These are phyloP conservation scores for Candolleomyces efflorescens DNA, from an alignment of 768 basidiomycete genomes.

Conservation along the genomic window DNA sequence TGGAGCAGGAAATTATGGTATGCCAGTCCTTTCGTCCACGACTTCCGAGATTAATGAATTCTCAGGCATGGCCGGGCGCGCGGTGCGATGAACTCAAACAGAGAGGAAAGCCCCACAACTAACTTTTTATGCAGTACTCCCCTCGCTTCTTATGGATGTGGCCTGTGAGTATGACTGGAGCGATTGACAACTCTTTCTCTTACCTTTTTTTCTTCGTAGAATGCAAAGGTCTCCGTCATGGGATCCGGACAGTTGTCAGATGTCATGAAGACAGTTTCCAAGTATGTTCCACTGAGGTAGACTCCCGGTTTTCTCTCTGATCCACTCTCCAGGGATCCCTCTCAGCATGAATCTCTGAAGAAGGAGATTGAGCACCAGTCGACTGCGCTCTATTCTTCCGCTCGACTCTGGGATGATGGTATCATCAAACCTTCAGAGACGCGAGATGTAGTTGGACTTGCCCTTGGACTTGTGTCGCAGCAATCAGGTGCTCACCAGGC, in stretches of 20 bases:
- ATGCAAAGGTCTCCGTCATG: slow-evolving; percentile 94
- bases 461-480: slow-evolving; percentile 73
- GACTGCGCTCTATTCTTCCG: slow-evolving; percentile 82
- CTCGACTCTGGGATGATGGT: slow-evolving; percentile 93
- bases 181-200: not conserved
- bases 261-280: slow-evolving; percentile 89
- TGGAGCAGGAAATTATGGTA: slow-evolving; percentile 94
- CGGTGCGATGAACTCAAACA: slow-evolving; percentile 46
- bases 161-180: slow-evolving; percentile 57
- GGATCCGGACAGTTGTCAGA: slow-evolving; percentile 89
- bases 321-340: slow-evolving; percentile 55
- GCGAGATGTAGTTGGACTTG: slow-evolving; percentile 81
- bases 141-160: slow-evolving; percentile 98
- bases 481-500: slow-evolving; percentile 11
- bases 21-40: slow-evolving; percentile 14
- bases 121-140: slow-evolving; percentile 59
- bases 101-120: not conserved
- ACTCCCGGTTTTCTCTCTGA: not conserved
- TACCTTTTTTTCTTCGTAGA: slow-evolving; percentile 35
- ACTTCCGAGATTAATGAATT: not conserved
- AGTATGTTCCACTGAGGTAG: slow-evolving; percentile 36
- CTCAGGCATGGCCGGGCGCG: slow-evolving; percentile 87
- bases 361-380: slow-evolving; percentile 87
- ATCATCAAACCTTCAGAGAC: slow-evolving; percentile 90
- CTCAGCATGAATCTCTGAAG: slow-evolving; percentile 70